Conservation (phyloP, 192 early-diverging fungal species). For the Linnemannia exigua region DNA sequence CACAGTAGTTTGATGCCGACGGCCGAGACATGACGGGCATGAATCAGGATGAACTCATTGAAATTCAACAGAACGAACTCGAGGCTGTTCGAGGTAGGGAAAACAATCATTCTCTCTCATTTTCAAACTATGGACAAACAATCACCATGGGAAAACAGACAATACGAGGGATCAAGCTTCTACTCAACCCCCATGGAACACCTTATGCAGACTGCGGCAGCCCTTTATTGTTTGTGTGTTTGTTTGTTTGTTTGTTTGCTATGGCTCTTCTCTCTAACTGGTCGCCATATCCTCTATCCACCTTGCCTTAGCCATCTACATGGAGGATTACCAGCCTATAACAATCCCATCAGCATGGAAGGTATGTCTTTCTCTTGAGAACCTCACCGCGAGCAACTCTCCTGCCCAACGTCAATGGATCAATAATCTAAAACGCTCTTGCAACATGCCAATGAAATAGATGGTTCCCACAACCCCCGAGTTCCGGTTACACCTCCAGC, state of each 20-base stretch:
- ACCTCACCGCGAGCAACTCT: neutral
- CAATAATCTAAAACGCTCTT: neutral
- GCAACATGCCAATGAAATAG: conserved; percentile 17
- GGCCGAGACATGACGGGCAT: conserved; percentile 35
- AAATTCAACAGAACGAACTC: conserved; percentile 80
- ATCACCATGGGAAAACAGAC: neutral
- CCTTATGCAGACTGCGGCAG: neutral
- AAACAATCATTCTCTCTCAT: neutral
- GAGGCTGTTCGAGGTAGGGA: conserved; percentile 71
- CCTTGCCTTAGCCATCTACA: conserved; percentile 65
- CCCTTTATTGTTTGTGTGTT: neutral
- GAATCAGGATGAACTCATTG: conserved; percentile 66
- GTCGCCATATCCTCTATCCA: neutral
- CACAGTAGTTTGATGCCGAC: neutral
- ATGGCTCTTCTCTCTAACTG: neutral
- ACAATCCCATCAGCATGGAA: conserved; percentile 66
- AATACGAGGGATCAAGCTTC: neutral
- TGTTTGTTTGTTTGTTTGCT: neutral
- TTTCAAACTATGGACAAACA: too few species aligned
- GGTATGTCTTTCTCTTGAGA: conserved; percentile 26
- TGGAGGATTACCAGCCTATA: conserved; percentile 69
- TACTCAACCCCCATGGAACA: neutral
- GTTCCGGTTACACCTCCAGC: conserved; percentile 65
- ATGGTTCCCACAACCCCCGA: conserved; percentile 61
- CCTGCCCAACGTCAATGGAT: neutral